Evolutionary conservation across 129 eudicot genomes (phyloP).

Genomic region (Oenanthe sinensis): DNA sequence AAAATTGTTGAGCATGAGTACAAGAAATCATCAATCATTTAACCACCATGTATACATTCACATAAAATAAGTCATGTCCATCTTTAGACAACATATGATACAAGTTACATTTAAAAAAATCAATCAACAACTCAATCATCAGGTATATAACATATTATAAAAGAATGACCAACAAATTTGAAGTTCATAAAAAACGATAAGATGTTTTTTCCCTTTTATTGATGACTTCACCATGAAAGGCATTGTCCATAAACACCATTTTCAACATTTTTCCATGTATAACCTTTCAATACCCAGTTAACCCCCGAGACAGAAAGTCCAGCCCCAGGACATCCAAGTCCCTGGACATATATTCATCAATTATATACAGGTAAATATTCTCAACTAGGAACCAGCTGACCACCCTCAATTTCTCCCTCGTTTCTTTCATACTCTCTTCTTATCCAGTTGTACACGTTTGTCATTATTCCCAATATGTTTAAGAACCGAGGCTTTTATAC

Average conservation of each 20-base stretch:
- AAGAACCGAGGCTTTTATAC: neutral
- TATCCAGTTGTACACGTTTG: slow-evolving; percentile 31
- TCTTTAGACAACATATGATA: neutral
- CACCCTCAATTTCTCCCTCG: slow-evolving; percentile 9
- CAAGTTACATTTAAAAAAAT: neutral
- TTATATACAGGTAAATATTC: slow-evolving; percentile 54
- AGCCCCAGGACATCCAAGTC: slow-evolving; percentile 28
- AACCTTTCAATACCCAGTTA: neutral
- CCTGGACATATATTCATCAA: slow-evolving; percentile 33
- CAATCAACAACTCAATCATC: neutral
- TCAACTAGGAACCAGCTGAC: slow-evolving; percentile 37
- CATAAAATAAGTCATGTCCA: neutral
- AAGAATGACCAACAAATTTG: neutral
- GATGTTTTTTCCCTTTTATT: neutral
- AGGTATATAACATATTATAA: neutral
- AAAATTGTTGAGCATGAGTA: neutral
- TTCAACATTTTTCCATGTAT: neutral
- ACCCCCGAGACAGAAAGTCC: slow-evolving; percentile 20
- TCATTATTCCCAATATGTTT: neutral
- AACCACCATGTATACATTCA: neutral
- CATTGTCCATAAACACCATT: slow-evolving; percentile 16
- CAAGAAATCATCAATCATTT: neutral
- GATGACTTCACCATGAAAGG: slow-evolving; percentile 1
- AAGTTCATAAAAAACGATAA: neutral
- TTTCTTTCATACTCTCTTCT: slow-evolving; percentile 12